A percentile compares a stretch with the other conserved stretches of the same genome.
Conservation (phyloP, 164 flowering plant species). For the Houttuynia cordata region DNA sequence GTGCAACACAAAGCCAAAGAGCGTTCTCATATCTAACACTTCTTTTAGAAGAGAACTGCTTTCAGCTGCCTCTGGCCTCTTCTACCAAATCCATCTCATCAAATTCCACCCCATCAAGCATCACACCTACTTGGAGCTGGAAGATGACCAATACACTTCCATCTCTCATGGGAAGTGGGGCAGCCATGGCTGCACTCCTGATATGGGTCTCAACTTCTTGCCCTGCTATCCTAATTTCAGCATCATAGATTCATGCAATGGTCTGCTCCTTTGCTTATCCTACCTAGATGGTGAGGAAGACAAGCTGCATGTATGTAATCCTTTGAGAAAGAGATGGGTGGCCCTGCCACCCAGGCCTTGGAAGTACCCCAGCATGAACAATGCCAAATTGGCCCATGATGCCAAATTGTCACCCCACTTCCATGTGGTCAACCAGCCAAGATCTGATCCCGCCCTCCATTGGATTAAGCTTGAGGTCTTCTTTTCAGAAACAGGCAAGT, state of each 20-base stretch:
- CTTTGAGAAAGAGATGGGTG: neutral
- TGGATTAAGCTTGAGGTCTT: neutral
- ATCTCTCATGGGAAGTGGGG: neutral
- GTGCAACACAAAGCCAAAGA: neutral
- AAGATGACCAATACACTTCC: neutral
- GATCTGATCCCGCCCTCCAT: neutral
- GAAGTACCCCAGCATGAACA: too few relatives aligned
- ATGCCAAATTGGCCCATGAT: neutral
- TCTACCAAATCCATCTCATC: neutral
- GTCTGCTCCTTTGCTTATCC: neutral
- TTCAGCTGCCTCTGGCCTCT: neutral
- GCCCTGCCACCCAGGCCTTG: neutral
- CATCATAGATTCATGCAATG: neutral
- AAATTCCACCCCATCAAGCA: neutral
- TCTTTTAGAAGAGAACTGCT: neutral
- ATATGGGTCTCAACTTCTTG: constrained; percentile 3
- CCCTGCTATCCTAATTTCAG: neutral
- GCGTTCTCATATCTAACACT: neutral
- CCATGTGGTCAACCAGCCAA: neutral
- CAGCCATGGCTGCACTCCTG: neutral
- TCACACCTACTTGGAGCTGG: neutral
- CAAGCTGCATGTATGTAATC: neutral
- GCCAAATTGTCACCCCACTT: neutral
- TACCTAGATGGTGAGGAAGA: neutral
- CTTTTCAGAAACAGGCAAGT: neutral